Evolutionary conservation across 2,329 filamentous ascomycete species (phyloP).

Genomic region (Trichophyton simii): DNA sequence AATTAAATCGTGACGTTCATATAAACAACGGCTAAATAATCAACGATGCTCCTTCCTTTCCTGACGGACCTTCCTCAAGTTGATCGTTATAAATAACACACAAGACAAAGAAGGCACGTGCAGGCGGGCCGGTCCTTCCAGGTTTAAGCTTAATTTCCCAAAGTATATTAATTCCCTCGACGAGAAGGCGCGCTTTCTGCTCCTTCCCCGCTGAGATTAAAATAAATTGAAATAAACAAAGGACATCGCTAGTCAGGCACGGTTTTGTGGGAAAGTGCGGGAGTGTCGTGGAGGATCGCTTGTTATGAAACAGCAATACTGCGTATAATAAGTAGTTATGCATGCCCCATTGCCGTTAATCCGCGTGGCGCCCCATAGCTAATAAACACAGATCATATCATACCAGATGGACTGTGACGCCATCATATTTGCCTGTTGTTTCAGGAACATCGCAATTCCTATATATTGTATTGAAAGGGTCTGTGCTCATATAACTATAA

Average conservation of each 20-base stretch:
- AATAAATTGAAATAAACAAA: neutral
- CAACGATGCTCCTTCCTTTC: too few species aligned
- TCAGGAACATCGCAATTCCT: too few species aligned
- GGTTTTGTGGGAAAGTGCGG: too few species aligned
- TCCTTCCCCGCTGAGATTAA: neutral
- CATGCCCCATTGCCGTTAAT: neutral
- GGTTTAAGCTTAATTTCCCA: constrained; percentile 1
- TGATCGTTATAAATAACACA: neutral
- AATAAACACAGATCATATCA: too few species aligned
- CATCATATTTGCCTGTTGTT: too few species aligned
- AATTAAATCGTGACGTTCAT: too few species aligned
- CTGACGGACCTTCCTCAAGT: neutral
- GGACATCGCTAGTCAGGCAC: too few species aligned
- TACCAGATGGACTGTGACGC: too few species aligned
- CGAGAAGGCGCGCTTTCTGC: neutral
- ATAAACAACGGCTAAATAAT: too few species aligned
- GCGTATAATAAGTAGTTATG: neutral
- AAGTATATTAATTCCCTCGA: neutral
- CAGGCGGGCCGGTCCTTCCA: neutral
- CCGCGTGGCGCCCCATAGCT: neutral
- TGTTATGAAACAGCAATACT: neutral
- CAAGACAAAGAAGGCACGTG: neutral
- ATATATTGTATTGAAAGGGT: too few species aligned
- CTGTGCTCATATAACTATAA: neutral
- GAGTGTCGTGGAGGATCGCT: neutral